These are phyloP conservation scores for Amauroascus verrucosus DNA, from an alignment of 2,329 filamentous ascomycete species.

Conservation along the genomic window DNA sequence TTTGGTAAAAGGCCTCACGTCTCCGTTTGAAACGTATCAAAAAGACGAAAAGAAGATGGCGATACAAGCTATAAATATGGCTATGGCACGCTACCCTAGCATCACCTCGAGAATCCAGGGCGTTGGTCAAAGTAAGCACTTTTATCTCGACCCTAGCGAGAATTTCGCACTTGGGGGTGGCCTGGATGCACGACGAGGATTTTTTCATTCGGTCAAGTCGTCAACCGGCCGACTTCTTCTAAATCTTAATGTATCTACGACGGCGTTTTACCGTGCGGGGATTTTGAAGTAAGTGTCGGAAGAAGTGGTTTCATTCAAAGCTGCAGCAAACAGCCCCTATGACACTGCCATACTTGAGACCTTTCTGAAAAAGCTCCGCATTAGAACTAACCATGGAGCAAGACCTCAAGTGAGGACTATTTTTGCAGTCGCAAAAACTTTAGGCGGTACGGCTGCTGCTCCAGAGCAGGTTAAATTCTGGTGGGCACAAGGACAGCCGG, in stretches of 20 bases:
- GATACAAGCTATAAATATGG: constrained; percentile 49
- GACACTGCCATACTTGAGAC: constrained; percentile 8
- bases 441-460: not conserved
- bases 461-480: constrained; percentile 2
- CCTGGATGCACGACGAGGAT: constrained; percentile 50
- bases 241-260: constrained; percentile 53
- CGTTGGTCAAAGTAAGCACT: constrained; percentile 29
- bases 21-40: constrained; percentile 29
- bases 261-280: constrained; percentile 46
- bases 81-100: constrained; percentile 43
- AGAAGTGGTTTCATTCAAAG: not conserved
- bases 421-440: not conserved
- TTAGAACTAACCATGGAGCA: constrained; percentile 13
- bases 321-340: not conserved
- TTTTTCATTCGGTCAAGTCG: constrained; percentile 52
- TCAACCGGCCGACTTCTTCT: constrained; percentile 48
- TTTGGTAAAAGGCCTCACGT: constrained; percentile 38
- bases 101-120: constrained; percentile 33
- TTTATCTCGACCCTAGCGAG: constrained; percentile 35
- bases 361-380: constrained; percentile 16
- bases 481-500: not conserved
- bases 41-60: constrained; percentile 38
- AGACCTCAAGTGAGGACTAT: not conserved
- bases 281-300: not conserved
- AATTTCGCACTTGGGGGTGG: constrained; percentile 38